Percentiles rank a stretch among this genome's conserved stretches.
Evolutionary conservation across 2,329 filamentous ascomycete genomes (phyloP).

Genomic region (Cytospora schulzeri): DNA sequence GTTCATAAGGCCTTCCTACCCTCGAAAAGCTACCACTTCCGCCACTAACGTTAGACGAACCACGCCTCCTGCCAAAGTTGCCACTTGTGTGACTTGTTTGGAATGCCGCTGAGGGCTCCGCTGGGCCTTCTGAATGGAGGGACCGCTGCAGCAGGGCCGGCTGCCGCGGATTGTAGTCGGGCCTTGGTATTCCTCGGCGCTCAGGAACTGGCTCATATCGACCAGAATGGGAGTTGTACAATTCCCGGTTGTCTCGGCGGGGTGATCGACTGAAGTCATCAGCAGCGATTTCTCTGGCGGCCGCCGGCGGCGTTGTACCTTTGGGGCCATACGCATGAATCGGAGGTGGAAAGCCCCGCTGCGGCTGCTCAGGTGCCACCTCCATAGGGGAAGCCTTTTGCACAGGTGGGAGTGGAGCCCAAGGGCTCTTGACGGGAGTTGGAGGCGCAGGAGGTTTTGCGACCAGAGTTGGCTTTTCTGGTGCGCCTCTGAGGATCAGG

Average conservation of each 20-base stretch:
- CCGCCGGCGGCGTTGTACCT: conserved; percentile 52
- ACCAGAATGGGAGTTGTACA: conserved; percentile 94
- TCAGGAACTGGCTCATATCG: conserved; percentile 88
- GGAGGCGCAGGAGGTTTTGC: conserved; percentile 69
- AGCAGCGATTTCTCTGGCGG: conserved; percentile 82
- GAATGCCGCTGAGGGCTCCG: conserved; percentile 84
- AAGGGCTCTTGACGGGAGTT: conserved; percentile 82
- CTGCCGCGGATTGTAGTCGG: conserved; percentile 68
- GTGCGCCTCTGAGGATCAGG: conserved; percentile 64
- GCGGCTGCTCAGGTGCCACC: conserved; percentile 38
- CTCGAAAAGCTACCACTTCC: conserved; percentile 73
- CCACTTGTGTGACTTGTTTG: conserved; percentile 72
- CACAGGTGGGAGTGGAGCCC: conserved; percentile 83
- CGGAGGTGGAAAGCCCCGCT: conserved; percentile 52
- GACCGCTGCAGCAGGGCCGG: conserved; percentile 79
- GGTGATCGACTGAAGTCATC: conserved; percentile 88
- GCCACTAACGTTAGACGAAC: conserved; percentile 89
- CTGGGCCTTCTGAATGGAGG: conserved; percentile 65
- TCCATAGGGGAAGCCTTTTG: conserved; percentile 78
- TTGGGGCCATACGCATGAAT: conserved; percentile 59
- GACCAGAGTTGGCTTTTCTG: conserved; percentile 73
- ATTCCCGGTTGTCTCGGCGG: conserved; percentile 80
- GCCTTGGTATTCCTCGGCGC: conserved; percentile 69
- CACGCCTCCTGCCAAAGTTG: conserved; percentile 75
- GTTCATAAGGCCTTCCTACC: conserved; percentile 47